Base-by-base conservation (phyloP, 2,329 filamentous ascomycete genomes). In the Fusarium euwallaceae region DNA sequence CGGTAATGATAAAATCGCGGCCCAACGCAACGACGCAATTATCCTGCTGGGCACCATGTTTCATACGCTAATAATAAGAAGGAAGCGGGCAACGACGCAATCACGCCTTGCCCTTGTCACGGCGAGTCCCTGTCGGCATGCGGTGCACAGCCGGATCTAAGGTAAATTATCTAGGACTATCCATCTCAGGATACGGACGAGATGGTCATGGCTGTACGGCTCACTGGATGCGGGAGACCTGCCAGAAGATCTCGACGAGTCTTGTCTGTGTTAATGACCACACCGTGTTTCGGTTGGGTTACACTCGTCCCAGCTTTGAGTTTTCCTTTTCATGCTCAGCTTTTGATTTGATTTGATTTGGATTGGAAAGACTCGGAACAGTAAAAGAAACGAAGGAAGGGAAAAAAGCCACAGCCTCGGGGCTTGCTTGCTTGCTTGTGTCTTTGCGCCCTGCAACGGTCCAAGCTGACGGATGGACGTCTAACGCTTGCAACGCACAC, bases 31-130 rank as follows among this genome's bases (percentile, higher is more conserved):
- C 70, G 62, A 75, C 59, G 66, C 67, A 70, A 77, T 77, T 70
- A 67, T 69, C 71, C 64, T 77, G 74, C 71, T 75, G 69, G 69
- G 72, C 76, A 76, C 72, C 76, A 74, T 78, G 76, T 78, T 78
- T 78, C 76, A 74, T 75, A 78, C 70, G 71, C 76, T 77, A 77
- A 77, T 75, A 75, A 75, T 67, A 70, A 75, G 66, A 70, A 76
- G 51, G 32, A 74, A 77, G 73, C 65, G 69, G 64, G 53, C 62
- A 41, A 56, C 59, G 63, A 59, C 64, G 45, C 66, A 58, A 60
- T 63, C 65, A 59, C 59, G 65, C 67, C 67, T 69, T 61, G 64
- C 71, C 74, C 72, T 70, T 77, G 74, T 67, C 61, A 70, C 64
- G 56, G 66, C 64, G 53, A 72, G 63, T 76, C 76, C 72, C 67